Evolutionary conservation across 352 stramenopile species (phyloP), one percentile per base, ranked within the genome.

Genomic region (Peronosclerospora sorghi): DNA sequence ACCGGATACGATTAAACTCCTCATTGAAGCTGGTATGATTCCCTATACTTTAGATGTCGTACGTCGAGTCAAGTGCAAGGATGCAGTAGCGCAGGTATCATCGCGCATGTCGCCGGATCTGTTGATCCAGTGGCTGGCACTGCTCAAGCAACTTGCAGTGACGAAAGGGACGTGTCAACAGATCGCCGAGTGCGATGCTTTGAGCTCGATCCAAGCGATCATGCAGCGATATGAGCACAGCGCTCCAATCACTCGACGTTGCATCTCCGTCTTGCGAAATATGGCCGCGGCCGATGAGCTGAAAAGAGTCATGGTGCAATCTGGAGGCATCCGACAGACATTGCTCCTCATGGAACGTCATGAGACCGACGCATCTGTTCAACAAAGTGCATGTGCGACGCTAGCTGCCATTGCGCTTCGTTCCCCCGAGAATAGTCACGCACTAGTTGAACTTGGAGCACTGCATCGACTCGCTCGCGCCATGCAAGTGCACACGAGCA

Each of bases 121-220:
- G n/a, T 41, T 85, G 5, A 47, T 64, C 10, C 42, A 54, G 8
- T 89, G 77, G 77, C 64, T 89, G 13, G 47, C 62, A 10, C 69
- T 89, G 14, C 62, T 89, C 20, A 87, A 86, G 53, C 73, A 90
- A 39, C 48, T 90, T 23, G 74, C 73, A 4, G 73, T 84, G 21
- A 86, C 78, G 0, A 71, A 90, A 53, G 78, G 86, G 9, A 78
- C 76, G 38, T 87, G 74, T 39, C 62, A 74, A 21, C 69, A 83
- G 45, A 80, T 87, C 34, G 64, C 74, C 21, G 68, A 86, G 4
- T 48, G 76, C 4, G 54, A 49, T 13, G 74, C 67, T 0, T 52
- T 90, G n/a, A 61, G 62, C 18, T 49, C 78, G 10, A 41, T 87
- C 9, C 69, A 76, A n/a, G 34, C 68, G 19, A 26, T 84, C 24